Evolutionary conservation across 805 yeast genomes (phyloP), one percentile per base, ranked within the genome.

Genomic region (Saccharomycopsis sp.): DNA sequence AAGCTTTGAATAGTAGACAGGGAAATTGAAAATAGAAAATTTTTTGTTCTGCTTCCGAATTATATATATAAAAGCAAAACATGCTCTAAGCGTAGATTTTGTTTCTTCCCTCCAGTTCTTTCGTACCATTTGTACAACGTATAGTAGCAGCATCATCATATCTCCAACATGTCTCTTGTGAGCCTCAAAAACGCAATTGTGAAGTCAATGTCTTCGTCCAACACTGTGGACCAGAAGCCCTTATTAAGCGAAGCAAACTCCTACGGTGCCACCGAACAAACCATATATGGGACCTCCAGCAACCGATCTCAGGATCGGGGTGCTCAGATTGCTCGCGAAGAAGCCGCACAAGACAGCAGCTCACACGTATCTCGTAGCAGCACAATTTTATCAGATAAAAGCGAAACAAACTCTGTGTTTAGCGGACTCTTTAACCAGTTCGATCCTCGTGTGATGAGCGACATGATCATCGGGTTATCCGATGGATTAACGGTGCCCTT

Each of bases 401-500:
- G 50, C 15, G 47, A 24, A 22, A 25, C 34, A 17, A 5, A n/a
- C 3, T 25, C 25, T 15, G 3, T 47, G 3, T 38, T 51, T 15
- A 24, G 53, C 1, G 69, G 70, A 65, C 66, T 83, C 42, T 76
- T 85, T 61, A 78, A 78, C 44, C 79, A 75, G 52, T 77, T 87
- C 56, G 94, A 87, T 69, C 99, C 99, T 8, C 83, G 99, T 70
- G 92, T 92, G 24, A 89, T 93, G 86, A 85, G 94, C 52, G 98
- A 93, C 71, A 79, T 89, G 58, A 90, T 93, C 64, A 93, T 93
- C 68, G 99, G 99, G 3, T 80, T 93, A 55, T 85, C 94, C 41
- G 99, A 93, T 70, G 99, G 99, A 2, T 79, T 93, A 64, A 93
- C 98, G 0, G 99, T 93, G 47, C 99, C 99, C n/a, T 93, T 93